These are phyloP conservation scores for Meira miltonrushii DNA, from an alignment of 1,284 basidiomycete genomes.

Conservation along the genomic window DNA sequence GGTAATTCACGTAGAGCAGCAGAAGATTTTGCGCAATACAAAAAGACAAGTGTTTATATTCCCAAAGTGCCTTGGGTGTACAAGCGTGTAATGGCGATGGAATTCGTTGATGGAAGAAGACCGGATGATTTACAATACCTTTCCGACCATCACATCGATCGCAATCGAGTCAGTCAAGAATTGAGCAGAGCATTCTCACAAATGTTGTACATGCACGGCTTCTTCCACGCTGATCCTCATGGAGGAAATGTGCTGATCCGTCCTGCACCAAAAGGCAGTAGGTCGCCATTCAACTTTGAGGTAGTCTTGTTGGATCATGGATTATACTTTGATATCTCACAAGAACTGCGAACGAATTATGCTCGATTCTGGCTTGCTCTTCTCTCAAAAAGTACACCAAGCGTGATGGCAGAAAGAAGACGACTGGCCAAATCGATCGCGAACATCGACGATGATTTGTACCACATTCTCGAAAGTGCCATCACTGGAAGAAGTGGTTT, in stretches of 20 bases:
- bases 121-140: conserved; percentile 86
- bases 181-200: conserved; percentile 69
- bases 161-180: conserved; percentile 87
- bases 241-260: conserved; percentile 80
- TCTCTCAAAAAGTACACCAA: conserved; percentile 38
- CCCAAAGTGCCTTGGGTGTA: conserved; percentile 78
- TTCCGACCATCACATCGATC: conserved; percentile 76
- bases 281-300: conserved; percentile 49
- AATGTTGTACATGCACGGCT: conserved; percentile 96
- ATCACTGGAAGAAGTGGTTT: conserved; percentile 49
- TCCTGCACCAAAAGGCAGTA: conserved; percentile 27
- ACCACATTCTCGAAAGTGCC: conserved; percentile 50
- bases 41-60: conserved; percentile 69
- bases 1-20: conserved; percentile 70
- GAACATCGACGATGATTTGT: conserved; percentile 50
- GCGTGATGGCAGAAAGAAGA: conserved; percentile 38
- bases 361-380: conserved; percentile 50
- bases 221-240: conserved; percentile 50
- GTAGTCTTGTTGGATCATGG: conserved; percentile 51
- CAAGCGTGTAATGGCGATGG: conserved; percentile 87
- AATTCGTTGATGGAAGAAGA: conserved; percentile 76
- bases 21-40: conserved; percentile 63
- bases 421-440: conserved; percentile 47
- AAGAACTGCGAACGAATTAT: conserved; percentile 46
- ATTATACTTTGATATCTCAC: conserved; percentile 51